Evolutionary conservation across 352 stramenopile species (phyloP).

Genomic region (Elongisporangium senticosum): DNA sequence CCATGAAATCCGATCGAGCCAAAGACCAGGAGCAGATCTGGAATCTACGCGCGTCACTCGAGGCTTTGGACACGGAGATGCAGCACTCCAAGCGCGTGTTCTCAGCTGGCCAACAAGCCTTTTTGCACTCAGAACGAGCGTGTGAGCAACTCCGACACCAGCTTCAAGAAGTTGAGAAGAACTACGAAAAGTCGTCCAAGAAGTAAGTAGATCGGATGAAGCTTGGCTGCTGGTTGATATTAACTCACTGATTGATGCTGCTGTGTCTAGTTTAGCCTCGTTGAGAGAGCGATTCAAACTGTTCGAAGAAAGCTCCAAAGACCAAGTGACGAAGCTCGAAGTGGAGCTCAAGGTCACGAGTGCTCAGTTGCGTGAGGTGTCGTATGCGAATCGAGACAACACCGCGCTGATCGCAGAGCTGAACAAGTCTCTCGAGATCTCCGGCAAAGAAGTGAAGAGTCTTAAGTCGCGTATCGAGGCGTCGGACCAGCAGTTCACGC

Average conservation of each 20-base stretch:
- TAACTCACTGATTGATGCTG: conserved; percentile 1
- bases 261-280: conserved; percentile 34
- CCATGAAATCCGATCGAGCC: conserved; percentile 43
- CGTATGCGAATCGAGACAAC: conserved; percentile 73
- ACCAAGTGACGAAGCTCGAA: conserved; percentile 75
- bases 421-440: conserved; percentile 42
- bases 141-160: conserved; percentile 69
- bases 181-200: conserved; percentile 68
- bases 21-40: conserved; percentile 71
- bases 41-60: conserved; percentile 53
- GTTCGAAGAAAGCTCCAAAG: conserved; percentile 68
- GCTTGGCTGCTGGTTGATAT: neutral
- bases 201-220: conserved; percentile 30
- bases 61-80: conserved; percentile 66
- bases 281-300: conserved; percentile 72
- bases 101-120: conserved; percentile 68
- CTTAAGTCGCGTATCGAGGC: conserved; percentile 32
- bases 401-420: conserved; percentile 51
- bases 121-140: conserved; percentile 60
- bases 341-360: conserved; percentile 75
- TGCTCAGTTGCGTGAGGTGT: conserved; percentile 65
- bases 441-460: conserved; percentile 40
- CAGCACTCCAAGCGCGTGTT: conserved; percentile 80
- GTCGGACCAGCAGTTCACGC: conserved; percentile 27
- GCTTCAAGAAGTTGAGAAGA: conserved; percentile 64